Evolutionary conservation across 208 protist genomes (phyloP).

Genomic region (Acanthamoeba lenticulata): DNA sequence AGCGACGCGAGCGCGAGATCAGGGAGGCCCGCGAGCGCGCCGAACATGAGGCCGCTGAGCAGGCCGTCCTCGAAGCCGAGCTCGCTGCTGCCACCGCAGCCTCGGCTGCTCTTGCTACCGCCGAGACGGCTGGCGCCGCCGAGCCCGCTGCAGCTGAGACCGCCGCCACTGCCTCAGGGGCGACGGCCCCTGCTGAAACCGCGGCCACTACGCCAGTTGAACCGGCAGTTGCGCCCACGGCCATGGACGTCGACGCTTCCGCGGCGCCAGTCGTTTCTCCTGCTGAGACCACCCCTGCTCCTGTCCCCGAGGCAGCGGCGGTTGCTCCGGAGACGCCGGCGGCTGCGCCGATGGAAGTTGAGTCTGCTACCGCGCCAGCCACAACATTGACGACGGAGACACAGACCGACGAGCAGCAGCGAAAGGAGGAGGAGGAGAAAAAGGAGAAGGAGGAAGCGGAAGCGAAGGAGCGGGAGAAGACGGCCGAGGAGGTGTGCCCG

Average conservation of each 20-base stretch:
- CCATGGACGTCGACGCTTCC: slow-evolving; percentile 39
- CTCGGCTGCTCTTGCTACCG: not conserved
- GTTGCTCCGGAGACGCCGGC: not conserved
- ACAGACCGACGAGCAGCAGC: not conserved
- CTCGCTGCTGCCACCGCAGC: not conserved
- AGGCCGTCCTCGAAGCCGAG: not conserved
- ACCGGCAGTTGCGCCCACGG: too few species aligned
- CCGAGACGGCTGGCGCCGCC: not conserved
- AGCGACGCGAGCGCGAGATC: slow-evolving; percentile 41
- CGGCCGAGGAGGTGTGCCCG: slow-evolving; percentile 39
- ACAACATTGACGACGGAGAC: too few species aligned
- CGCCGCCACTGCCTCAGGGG: too few species aligned
- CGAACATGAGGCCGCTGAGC: not conserved
- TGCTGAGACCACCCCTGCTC: too few species aligned
- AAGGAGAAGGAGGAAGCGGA: not conserved
- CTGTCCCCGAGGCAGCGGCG: too few species aligned
- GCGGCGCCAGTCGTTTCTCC: too few species aligned
- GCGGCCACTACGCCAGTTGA: too few species aligned
- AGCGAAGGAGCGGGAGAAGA: not conserved
- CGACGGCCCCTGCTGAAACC: too few species aligned
- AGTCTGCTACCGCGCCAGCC: not conserved
- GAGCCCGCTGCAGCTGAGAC: not conserved
- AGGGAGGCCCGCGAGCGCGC: not conserved
- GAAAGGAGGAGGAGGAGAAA: not conserved
- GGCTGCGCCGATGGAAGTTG: too few species aligned